Evolutionary conservation across 805 yeast genomes (phyloP).

Genomic region (Saturnispora silvae): DNA sequence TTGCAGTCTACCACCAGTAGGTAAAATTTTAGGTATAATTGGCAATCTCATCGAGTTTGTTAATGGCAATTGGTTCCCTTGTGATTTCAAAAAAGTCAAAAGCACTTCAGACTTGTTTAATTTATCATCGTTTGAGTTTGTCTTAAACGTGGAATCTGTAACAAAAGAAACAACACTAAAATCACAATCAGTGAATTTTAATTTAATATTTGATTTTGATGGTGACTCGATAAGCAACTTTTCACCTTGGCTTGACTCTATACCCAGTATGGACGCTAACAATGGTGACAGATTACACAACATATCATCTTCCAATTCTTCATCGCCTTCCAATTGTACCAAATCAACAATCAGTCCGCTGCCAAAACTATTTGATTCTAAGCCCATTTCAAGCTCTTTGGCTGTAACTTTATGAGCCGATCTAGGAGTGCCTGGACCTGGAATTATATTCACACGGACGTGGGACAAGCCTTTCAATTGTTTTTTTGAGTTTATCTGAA

Average conservation of each 20-base stretch:
- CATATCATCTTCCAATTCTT: constrained; percentile 3
- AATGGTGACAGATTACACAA: constrained; percentile 11
- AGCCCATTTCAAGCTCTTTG: constrained; percentile 12
- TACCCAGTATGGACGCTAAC: constrained; percentile 46
- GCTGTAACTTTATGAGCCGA: constrained; percentile 11
- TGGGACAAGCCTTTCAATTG: constrained; percentile 32
- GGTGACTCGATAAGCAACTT: constrained; percentile 37
- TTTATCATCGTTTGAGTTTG: not conserved
- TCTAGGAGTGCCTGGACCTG: constrained; percentile 38
- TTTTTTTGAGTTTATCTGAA: constrained; percentile 2
- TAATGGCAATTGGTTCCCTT: constrained; percentile 23
- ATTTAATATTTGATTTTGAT: constrained; percentile 6
- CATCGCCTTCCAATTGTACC: constrained; percentile 6
- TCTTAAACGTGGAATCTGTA: constrained; percentile 28
- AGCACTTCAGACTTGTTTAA: constrained; percentile 1
- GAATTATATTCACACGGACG: constrained; percentile 41
- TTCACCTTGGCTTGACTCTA: constrained; percentile 40
- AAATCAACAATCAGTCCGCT: constrained; percentile 8
- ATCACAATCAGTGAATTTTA: constrained; percentile 7
- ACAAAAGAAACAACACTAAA: constrained; percentile 41
- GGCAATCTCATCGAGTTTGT: constrained; percentile 49
- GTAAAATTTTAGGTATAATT: constrained; percentile 32
- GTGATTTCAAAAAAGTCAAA: constrained; percentile 10
- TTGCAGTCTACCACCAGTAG: constrained; percentile 50
- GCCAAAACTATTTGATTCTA: constrained; percentile 8